phyloP scores from a whole-genome alignment of 805 yeast genomes.

The Spathaspora boniae region DNA sequence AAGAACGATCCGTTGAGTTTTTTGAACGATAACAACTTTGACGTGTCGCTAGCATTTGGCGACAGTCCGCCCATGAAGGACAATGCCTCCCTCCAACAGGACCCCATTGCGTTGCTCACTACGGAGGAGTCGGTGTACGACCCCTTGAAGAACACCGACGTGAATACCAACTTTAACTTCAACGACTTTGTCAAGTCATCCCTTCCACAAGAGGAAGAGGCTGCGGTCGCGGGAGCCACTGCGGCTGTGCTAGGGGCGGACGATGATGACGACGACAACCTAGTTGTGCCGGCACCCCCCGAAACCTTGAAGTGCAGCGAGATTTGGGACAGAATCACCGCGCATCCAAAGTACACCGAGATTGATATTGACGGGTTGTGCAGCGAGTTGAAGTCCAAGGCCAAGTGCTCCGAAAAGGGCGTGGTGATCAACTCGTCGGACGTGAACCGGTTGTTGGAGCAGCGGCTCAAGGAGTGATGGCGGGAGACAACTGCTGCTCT shows the following conservation, averaged over 20 bases:
- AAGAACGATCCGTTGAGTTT: slow-evolving; percentile 42
- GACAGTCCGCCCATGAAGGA: slow-evolving; percentile 16
- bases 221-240: slow-evolving; percentile 4
- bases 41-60: slow-evolving; percentile 51
- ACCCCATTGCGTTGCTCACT: slow-evolving; percentile 42
- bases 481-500: background rate
- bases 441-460: slow-evolving; percentile 55
- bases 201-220: slow-evolving; percentile 20
- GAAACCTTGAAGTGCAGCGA: slow-evolving; percentile 72
- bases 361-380: slow-evolving; percentile 94
- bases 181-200: slow-evolving; percentile 35
- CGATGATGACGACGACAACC: slow-evolving; percentile 26
- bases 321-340: slow-evolving; percentile 92
- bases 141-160: slow-evolving; percentile 35
- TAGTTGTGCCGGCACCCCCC: slow-evolving; percentile 69
- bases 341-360: slow-evolving; percentile 91
- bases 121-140: slow-evolving; percentile 59
- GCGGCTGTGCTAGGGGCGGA: slow-evolving; percentile 16
- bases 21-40: slow-evolving; percentile 48
- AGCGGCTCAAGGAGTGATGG: slow-evolving; percentile 10
- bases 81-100: slow-evolving; percentile 17
- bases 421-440: slow-evolving; percentile 82
- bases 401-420: slow-evolving; percentile 91
- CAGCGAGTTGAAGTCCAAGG: slow-evolving; percentile 82
- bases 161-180: slow-evolving; percentile 32